Percentiles rank a stretch among this genome's conserved stretches.
Conservation (phyloP, 768 basidiomycete genomes). For the Fibroporia radiculosa region DNA sequence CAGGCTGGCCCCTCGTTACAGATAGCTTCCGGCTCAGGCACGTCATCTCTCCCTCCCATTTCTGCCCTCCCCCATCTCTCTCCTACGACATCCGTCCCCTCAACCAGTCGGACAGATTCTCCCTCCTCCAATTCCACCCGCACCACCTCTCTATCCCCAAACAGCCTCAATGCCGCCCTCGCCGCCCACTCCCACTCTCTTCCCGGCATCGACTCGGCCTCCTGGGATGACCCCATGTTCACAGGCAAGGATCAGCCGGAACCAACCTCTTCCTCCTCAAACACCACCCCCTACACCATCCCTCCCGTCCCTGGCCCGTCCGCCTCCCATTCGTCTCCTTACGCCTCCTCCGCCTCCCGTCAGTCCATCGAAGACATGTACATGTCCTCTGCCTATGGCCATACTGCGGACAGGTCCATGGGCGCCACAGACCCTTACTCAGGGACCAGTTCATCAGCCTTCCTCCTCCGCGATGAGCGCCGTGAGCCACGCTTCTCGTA, state of each 20-base stretch:
- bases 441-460: neutral
- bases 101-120: constrained; percentile 24
- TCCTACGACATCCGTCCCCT: constrained; percentile 2
- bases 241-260: constrained; percentile 12
- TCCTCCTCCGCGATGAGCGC: constrained; percentile 35
- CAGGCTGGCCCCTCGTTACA: constrained; percentile 3
- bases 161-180: constrained; percentile 28
- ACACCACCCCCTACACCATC: constrained; percentile 19
- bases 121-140: constrained; percentile 42
- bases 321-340: constrained; percentile 5
- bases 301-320: constrained; percentile 34
- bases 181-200: constrained; percentile 6
- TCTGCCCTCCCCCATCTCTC: constrained; percentile 9
- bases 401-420: constrained; percentile 44
- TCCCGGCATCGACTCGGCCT: constrained; percentile 10
- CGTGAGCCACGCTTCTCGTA: constrained; percentile 52
- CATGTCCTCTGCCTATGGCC: constrained; percentile 34
- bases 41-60: constrained; percentile 10
- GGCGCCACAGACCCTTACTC: constrained; percentile 16
- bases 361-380: constrained; percentile 1
- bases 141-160: constrained; percentile 57
- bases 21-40: constrained; percentile 9
- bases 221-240: constrained; percentile 17
- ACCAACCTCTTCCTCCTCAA: constrained; percentile 25
- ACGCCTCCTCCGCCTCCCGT: constrained; percentile 2